These are phyloP conservation scores for Royoungia palumana DNA, from an alignment of 768 basidiomycete species.

Conservation along the genomic window DNA sequence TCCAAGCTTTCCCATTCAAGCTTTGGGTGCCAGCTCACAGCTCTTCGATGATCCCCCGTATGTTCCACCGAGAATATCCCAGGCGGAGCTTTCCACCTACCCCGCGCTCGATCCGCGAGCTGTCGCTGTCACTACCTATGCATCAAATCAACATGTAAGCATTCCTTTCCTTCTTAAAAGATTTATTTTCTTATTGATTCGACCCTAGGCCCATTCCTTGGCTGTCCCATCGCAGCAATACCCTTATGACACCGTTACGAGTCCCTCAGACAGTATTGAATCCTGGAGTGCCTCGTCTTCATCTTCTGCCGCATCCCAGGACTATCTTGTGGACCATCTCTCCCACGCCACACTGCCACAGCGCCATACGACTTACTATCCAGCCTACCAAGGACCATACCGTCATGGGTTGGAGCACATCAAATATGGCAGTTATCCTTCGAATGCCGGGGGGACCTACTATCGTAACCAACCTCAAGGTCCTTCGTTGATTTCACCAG, in stretches of 20 bases:
- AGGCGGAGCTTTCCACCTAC: constrained; percentile 16
- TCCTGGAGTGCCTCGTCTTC: constrained; percentile 29
- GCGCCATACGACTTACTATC: constrained; percentile 13
- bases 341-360: constrained; percentile 3
- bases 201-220: neutral
- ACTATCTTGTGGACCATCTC: constrained; percentile 10
- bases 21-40: constrained; percentile 13
- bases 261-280: constrained; percentile 25
- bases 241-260: constrained; percentile 17
- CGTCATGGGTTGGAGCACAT: constrained; percentile 23
- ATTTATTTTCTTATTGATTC: neutral
- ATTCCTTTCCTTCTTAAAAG: neutral
- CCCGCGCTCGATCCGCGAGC: constrained; percentile 13
- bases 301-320: constrained; percentile 15
- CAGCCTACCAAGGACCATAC: constrained; percentile 22
- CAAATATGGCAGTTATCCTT: constrained; percentile 14
- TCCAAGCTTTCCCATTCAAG: constrained; percentile 5
- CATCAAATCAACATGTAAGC: constrained; percentile 17
- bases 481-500: constrained; percentile 16
- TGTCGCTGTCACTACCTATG: constrained; percentile 5
- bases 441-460: constrained; percentile 6
- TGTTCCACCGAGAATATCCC: constrained; percentile 25
- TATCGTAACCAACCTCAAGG: constrained; percentile 16
- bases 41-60: constrained; percentile 30
- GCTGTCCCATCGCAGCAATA: constrained; percentile 11